Base-by-base conservation (phyloP, 179 eudicot genomes). In the Silene noctiflora region DNA sequence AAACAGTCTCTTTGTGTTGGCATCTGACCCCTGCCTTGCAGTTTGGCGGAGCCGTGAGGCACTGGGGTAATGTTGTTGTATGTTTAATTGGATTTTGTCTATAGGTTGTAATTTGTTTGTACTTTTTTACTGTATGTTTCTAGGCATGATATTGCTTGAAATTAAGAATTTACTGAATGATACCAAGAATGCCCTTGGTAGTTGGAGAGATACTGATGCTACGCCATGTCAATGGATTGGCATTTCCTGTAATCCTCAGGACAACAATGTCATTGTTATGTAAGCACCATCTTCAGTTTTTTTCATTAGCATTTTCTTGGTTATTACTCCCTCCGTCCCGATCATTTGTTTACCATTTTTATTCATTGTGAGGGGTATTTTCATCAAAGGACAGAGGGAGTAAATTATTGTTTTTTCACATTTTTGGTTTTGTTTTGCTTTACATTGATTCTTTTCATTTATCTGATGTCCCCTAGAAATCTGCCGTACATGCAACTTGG, bases 201-300 rank as follows among this genome's bases (percentile, higher is more conserved):
- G 85, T 72, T 95, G 97, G 99, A 90, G 74, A 25, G 91, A 86
- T 74, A 81, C 83, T 77, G 97, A 95, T 85, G 89, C 83, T 68
- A 77, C 91, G 55, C 99, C 99, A 21, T 95, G 99, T 62, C 44
- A 80, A n/a, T 95, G 99, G 99, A 92, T 84, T 87, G 99, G 99
- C 59, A 84, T 95, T 79, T 78, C 95, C 72, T 95, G 99, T 81
- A 69, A 85, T 72, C 83, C 90, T 1, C 69, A 84, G 42, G 93
- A 88, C 81, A 87, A 87, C 74, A 86, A 78, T 66, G 97, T 95
- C 80, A 72, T 74, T 46, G 85, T 91, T 31, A 88, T 95, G 97
- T 95, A 89, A 71, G 88, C 48, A 20, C 63, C 63, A 33, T 35
- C 25, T 24, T 53, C 68, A 16, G 0, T 13, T 44, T 61, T 1